Evolutionary conservation across 352 stramenopile genomes (phyloP).

Genomic region (Elongisporangium prolatum): DNA sequence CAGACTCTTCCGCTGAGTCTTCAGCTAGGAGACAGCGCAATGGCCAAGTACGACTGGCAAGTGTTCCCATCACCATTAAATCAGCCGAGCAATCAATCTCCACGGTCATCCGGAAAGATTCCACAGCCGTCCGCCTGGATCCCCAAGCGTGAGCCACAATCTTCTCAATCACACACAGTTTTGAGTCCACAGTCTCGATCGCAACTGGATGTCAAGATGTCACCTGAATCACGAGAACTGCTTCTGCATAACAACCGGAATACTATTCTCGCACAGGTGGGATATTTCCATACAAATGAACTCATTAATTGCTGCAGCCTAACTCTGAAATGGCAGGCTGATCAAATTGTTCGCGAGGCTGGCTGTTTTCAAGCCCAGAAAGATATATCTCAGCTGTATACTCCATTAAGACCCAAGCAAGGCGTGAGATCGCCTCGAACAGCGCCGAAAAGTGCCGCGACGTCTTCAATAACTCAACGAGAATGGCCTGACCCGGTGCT

Average conservation of each 20-base stretch:
- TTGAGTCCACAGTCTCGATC: background rate
- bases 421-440: conserved; percentile 5
- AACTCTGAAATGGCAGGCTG: conserved; percentile 17
- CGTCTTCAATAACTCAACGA: conserved; percentile 12
- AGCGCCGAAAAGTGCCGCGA: conserved; percentile 4
- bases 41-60: conserved; percentile 28
- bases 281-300: background rate
- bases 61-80: conserved; percentile 13
- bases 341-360: conserved; percentile 40
- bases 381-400: conserved; percentile 2
- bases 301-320: background rate
- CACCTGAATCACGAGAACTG: conserved; percentile 8
- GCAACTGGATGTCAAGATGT: conserved; percentile 1
- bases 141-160: background rate
- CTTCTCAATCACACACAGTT: background rate
- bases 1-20: conserved; percentile 45
- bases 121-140: background rate
- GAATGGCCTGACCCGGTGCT: conserved; percentile 71
- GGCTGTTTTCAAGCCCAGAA: conserved; percentile 21
- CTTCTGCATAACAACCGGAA: conserved; percentile 14
- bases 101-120: background rate
- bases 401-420: conserved; percentile 10
- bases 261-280: conserved; percentile 27
- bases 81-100: background rate
- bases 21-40: conserved; percentile 20